Evolutionary conservation across 2,329 filamentous ascomycete genomes (phyloP), one percentile per base, ranked within the genome.

Genomic region (Berkeleyomyces basicola): DNA sequence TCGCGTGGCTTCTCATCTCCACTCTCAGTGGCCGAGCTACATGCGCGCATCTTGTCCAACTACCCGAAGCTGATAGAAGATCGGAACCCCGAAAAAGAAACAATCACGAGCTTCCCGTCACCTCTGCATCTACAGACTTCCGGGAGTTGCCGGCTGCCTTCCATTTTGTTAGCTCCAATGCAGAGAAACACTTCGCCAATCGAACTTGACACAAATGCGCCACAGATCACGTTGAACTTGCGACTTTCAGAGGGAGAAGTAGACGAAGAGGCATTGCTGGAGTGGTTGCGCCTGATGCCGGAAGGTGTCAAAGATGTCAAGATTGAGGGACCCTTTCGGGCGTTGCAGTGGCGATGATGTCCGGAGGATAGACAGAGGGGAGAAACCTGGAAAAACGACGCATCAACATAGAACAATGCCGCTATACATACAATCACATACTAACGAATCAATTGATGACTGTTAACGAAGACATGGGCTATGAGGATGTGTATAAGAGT

Each of bases 211-310:
- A 75, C 75, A n/a, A 76, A 74, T 36, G 74, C 73, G 7, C 73
- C 76, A 2, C 76, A 79, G 62, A 65, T 83, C 43, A 77, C 76
- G 60, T 68, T 83, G 6, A 78, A 76, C 7, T 74, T 83, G 62
- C 74, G 76, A 36, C 70, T 83, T 49, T 74, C 74, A 2, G 79
- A 81, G 47, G 78, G 80, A 33, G 74, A 74, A 39, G 70, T 81
- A 64, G 77, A 80, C 65, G 69, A 78, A 61, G 79, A 82, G 59
- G 76, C 71, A 62, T 82, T 80, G 80, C 73, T 76, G 61, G 80
- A 83, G 67, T 83, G 80, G 79, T 70, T 83, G 66, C 77, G 80
- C 31, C 72, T 79, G 68, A 79, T 83, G 75, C 81, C 81, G 1
- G 79, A 81, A 63, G 77, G 79, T 6, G 76, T 82, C 66, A 77